Evolutionary conservation across 2,329 filamentous ascomycete species (phyloP), one percentile per base, ranked within the genome.

Genomic region (Sporothrix euskadiensis): DNA sequence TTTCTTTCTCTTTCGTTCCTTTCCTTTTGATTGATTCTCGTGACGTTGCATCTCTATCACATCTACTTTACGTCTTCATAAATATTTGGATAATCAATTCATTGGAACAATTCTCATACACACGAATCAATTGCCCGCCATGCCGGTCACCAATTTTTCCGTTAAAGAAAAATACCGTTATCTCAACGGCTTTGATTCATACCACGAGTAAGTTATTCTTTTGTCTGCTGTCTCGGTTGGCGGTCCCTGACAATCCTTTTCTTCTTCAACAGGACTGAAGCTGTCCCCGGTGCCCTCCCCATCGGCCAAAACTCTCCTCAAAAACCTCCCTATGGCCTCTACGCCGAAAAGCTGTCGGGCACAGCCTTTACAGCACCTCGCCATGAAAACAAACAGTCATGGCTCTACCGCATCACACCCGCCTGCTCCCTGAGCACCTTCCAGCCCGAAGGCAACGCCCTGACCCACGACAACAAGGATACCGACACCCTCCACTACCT

Each of bases 291-390:
- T 22, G 90, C 93, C 5, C 85, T 95, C 5, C 93, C 94, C 9
- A 80, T 93, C 74, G 93, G 88, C 69, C 88, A 90, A 57, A 97
- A 97, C 84, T 93, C 92, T 2, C 94, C 94, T 0, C 93, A 97
- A 80, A 93, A 94, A 79, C 90, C 90, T 0, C 87, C 92, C 0
- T 89, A 90, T 76, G 93, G 93, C 0, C 88, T 97, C 39, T 96
- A 96, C 82, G 89, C 93, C 39, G 94, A 97, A 83, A 92, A 92
- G 83, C 85, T 93, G 59, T 92, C 90, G 0, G 91, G 91, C 8
- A 92, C 90, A 1, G 85, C 91, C 41, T 93, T 93, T 79, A 92
- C 90, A 4, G 89, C 90, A 1, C 90, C 91, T 0, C 85, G 91
- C 39, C 84, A 88, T 79, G 87, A 91, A 73, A 93, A 92, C 81